A percentile compares a stretch with the other conserved stretches of the same genome.
phyloP scores from a whole-genome alignment of 371 early-diverging fungal genomes.

The Smittium culicis region DNA sequence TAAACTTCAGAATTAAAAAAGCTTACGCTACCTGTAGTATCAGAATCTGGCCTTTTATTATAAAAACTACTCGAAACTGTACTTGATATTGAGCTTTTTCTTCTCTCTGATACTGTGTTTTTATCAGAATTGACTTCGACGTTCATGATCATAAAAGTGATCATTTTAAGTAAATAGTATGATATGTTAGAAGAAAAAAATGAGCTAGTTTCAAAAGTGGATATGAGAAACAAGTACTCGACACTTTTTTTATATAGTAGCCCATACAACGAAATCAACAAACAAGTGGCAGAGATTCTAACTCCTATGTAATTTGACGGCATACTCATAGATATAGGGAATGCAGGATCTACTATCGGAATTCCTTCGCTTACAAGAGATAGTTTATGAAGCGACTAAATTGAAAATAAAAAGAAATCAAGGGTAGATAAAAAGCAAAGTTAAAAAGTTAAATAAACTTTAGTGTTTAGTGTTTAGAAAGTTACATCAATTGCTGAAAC shows the following conservation, averaged over 20 bases:
- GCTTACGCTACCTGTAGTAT: not conserved
- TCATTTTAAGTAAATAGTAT: not conserved
- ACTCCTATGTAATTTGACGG: slow-evolving; percentile 5
- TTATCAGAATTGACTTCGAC: not conserved
- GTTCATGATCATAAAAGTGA: not conserved
- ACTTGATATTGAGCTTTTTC: not conserved
- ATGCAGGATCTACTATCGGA: not conserved
- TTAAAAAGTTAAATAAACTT: too few relatives aligned
- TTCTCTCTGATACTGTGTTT: not conserved
- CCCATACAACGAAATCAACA: not conserved
- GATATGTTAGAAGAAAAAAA: not conserved
- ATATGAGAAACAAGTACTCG: slow-evolving; percentile 4
- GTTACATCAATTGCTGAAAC: slow-evolving; percentile 46
- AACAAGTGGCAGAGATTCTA: not conserved
- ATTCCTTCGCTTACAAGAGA: not conserved
- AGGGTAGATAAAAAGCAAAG: too few relatives aligned
- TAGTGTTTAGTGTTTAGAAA: too few relatives aligned
- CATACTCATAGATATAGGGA: slow-evolving; percentile 5
- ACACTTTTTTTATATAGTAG: not conserved
- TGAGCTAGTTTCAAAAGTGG: not conserved
- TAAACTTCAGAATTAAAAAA: not conserved
- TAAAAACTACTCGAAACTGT: not conserved
- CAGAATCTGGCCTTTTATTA: not conserved
- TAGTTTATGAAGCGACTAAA: slow-evolving; percentile 4
- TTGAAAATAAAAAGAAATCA: too few relatives aligned